Conservation (phyloP, 441 rosid species). For the Mallotus repandus region DNA sequence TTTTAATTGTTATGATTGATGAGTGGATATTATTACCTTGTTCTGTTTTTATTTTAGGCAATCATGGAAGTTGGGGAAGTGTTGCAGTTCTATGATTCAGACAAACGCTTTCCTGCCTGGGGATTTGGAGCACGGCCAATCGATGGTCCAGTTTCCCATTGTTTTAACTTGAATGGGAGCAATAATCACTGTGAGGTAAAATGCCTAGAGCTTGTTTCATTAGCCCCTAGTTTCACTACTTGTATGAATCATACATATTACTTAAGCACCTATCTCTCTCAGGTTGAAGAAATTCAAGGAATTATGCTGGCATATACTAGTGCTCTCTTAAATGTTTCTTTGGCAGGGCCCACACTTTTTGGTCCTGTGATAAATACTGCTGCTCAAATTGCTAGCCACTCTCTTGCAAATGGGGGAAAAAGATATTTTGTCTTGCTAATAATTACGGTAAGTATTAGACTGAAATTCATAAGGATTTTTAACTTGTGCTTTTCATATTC, state of each 20-base stretch:
- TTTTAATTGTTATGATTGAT: neutral
- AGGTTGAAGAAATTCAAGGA: conserved; percentile 95
- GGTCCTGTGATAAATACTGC: conserved; percentile 80
- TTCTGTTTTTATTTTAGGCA: conserved; percentile 49
- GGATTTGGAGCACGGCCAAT: conserved; percentile 96
- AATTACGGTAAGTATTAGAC: conserved; percentile 61
- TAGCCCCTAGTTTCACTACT: conserved; percentile 1
- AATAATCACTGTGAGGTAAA: conserved; percentile 67
- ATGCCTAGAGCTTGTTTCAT: conserved; percentile 11
- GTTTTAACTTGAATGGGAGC: conserved; percentile 94
- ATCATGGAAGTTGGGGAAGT: conserved; percentile 91
- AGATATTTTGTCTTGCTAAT: conserved; percentile 77
- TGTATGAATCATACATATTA: conserved; percentile 3
- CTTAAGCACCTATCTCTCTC: conserved; percentile 27
- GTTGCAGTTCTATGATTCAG: conserved; percentile 80
- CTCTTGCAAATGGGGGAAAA: conserved; percentile 53
- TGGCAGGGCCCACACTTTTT: conserved; percentile 97
- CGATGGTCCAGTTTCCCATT: conserved; percentile 88
- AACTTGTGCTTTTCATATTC: neutral
- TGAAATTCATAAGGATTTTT: conserved; percentile 1
- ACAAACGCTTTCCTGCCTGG: conserved; percentile 92
- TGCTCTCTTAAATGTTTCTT: conserved; percentile 85
- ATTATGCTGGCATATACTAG: conserved; percentile 71
- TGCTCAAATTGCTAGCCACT: conserved; percentile 68
- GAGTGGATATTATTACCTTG: neutral